A percentile compares a stretch with the other conserved stretches of the same genome.
These are phyloP conservation scores for Sporobolus alterniflorus DNA, from an alignment of 202 grass and related monocot genomes.

Conservation along the genomic window DNA sequence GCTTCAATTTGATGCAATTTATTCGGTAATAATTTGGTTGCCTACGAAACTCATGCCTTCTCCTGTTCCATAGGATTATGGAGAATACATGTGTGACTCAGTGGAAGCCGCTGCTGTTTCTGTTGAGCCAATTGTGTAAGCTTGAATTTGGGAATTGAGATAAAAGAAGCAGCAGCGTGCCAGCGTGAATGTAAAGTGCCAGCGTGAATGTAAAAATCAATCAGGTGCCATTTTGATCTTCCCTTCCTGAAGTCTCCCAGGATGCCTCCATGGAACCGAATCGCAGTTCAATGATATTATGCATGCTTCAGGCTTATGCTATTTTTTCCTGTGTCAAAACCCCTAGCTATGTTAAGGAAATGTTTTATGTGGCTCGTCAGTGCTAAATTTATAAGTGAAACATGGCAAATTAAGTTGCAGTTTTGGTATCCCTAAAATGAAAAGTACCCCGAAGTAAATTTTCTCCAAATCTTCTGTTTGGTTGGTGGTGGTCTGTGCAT, in stretches of 20 bases:
- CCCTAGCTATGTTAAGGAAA: neutral
- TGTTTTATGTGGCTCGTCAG: neutral
- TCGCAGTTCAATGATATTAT: slow-evolving; percentile 5
- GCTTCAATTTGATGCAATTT: neutral
- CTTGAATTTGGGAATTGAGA: slow-evolving; percentile 49
- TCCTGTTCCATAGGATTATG: slow-evolving; percentile 69
- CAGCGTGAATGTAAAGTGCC: slow-evolving; percentile 38
- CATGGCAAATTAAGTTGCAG: neutral
- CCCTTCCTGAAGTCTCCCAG: neutral
- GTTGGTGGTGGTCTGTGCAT: neutral
- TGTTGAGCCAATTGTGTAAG: slow-evolving; percentile 33
- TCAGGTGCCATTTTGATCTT: slow-evolving; percentile 61
- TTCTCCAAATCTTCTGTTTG: neutral
- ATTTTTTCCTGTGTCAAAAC: neutral
- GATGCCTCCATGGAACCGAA: neutral
- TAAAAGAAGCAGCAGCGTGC: slow-evolving; percentile 41
- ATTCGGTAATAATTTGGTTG: slow-evolving; percentile 33
- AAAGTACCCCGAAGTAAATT: neutral
- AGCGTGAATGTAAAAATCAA: slow-evolving; percentile 39
- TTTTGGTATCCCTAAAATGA: neutral
- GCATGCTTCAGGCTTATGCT: neutral
- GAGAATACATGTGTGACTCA: slow-evolving; percentile 59
- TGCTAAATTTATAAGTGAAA: neutral
- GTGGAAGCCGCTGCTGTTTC: slow-evolving; percentile 54
- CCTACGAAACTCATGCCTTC: slow-evolving; percentile 56